Conservation (phyloP, 345 rosid species). For the Hibiscus syriacus region DNA sequence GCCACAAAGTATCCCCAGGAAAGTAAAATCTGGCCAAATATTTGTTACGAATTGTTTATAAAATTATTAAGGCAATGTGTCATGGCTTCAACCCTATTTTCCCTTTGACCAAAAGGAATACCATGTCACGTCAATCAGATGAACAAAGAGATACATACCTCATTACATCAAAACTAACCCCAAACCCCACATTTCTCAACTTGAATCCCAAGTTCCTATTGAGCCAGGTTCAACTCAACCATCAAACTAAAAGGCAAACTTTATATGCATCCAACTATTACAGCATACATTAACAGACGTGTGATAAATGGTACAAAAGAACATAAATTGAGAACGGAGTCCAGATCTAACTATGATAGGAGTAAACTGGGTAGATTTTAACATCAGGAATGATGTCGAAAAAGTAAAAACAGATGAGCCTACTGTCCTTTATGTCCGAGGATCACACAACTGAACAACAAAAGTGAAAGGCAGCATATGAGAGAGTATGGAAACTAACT, state of each 20-base stretch:
- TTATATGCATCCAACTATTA: background rate
- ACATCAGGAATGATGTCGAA: background rate
- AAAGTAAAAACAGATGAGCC: constrained; percentile 1
- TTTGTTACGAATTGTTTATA: background rate
- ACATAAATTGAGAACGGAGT: background rate
- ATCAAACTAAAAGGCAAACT: background rate
- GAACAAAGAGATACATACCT: background rate
- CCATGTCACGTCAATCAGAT: background rate
- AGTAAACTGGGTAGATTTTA: too few species aligned
- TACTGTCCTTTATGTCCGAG: background rate
- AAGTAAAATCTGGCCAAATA: constrained; percentile 48
- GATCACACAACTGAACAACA: background rate
- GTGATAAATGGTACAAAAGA: background rate
- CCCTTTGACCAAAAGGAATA: background rate
- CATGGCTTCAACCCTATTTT: background rate
- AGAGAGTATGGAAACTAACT: background rate
- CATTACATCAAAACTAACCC: background rate
- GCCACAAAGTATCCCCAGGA: constrained; percentile 91
- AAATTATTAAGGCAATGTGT: background rate
- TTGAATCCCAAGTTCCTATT: background rate
- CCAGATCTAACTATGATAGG: too few species aligned
- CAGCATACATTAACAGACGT: background rate
- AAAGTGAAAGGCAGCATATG: background rate
- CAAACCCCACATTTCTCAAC: background rate
- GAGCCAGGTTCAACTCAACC: background rate